These are phyloP conservation scores for Chenopodium berlandieri DNA, from an alignment of 148 eudicot species.

Conservation along the genomic window DNA sequence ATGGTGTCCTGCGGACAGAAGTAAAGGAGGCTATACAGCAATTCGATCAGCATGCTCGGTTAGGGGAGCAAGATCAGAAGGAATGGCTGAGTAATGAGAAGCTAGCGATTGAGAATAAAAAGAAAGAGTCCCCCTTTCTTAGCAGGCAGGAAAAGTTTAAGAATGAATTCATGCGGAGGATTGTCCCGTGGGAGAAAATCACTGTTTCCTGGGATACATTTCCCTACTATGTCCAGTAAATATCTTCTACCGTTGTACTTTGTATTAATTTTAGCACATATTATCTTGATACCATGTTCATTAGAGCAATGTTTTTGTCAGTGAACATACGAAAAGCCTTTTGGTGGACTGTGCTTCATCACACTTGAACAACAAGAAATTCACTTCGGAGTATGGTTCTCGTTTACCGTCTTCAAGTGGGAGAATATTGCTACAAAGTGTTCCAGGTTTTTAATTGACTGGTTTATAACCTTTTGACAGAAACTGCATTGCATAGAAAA, in stretches of 20 bases:
- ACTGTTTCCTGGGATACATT: constrained; percentile 94
- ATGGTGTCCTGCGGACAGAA: constrained; percentile 32
- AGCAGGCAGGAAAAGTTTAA: constrained; percentile 69
- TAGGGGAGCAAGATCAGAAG: constrained; percentile 91
- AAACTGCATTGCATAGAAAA: neutral
- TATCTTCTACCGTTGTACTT: constrained; percentile 14
- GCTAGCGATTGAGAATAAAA: constrained; percentile 74
- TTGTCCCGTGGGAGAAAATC: constrained; percentile 94
- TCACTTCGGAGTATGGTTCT: constrained; percentile 64
- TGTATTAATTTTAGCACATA: neutral
- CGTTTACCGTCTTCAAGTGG: constrained; percentile 79
- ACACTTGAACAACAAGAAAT: constrained; percentile 67
- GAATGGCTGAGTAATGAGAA: constrained; percentile 91
- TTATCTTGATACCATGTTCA: constrained; percentile 15
- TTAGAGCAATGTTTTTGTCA: constrained; percentile 34
- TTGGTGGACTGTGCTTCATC: constrained; percentile 87
- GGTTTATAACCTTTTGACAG: neutral
- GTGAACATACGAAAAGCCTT: constrained; percentile 72
- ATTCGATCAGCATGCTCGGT: constrained; percentile 72
- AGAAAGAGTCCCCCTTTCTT: constrained; percentile 83
- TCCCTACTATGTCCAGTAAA: constrained; percentile 84
- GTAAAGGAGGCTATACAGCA: constrained; percentile 28
- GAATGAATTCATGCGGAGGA: constrained; percentile 77
- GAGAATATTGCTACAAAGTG: constrained; percentile 89
- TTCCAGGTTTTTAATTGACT: constrained; percentile 59